Evolutionary conservation across 768 basidiomycete genomes (phyloP), one percentile per base, ranked within the genome.

Genomic region (Trametes elegans): DNA sequence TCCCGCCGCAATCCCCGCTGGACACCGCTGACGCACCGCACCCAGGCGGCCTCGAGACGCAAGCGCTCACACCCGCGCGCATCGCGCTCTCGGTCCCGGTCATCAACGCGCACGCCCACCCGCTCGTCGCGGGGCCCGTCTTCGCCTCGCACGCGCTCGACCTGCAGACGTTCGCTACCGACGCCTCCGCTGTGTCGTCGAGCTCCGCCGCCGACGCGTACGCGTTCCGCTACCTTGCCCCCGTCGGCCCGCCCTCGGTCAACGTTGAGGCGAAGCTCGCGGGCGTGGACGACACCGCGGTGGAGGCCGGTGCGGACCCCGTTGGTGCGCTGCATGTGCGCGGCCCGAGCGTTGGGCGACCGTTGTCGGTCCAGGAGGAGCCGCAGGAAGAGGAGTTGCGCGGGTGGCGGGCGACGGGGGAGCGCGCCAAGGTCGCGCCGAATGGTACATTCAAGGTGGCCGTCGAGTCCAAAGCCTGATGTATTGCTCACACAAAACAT

Each of bases 101-200:
- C 23, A 79, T 93, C 46, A 81, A 84, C 65, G 75, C 75, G 1
- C 82, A 78, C 65, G 78, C 75, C 8, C 84, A 86, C 69, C 79
- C 79, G 4, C 70, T 82, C 34, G 84, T 86, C 19, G 75, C 85
- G 2, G 92, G 86, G 3, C 94, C 94, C 0, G 70, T 95, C 26
- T 78, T 94, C 40, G 88, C 90, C 6, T 82, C 90, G 7, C 89
- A 95, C 64, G 84, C 89, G 7, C 80, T 91, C 49, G 94, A 98
- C 67, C 69, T 97, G 23, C 94, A 97, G 70, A 78, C 84, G 10
- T 82, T 92, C 67, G 76, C 80, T 3, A 62, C 68, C 14, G 36
- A 45, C 9, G n/a, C 47, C 9, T 32, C 49, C 7, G 44, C 26
- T 1, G 28, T 18, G 38, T 44, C 41, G 10, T 44, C 45, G 27